Evolutionary conservation across 371 early-diverging fungal genomes (phyloP), one percentile per base, ranked within the genome.

Genomic region (Massospora cicadina): DNA sequence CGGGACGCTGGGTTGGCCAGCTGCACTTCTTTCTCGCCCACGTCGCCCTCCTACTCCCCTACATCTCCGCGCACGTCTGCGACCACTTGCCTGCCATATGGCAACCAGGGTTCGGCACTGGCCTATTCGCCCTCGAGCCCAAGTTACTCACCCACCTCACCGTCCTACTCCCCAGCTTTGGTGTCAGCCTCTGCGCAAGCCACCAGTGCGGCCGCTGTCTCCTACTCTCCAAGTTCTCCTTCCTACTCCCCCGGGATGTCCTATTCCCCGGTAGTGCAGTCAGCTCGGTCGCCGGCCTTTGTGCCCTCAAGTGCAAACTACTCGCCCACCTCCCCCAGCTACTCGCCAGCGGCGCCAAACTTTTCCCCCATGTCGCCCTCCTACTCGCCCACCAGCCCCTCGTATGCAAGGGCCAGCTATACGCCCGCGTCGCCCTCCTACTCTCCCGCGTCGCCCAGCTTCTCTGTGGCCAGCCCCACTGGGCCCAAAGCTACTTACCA

Each of bases 371-470:
- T 85, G 0, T 72, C 74, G 21, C 89, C 90, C 28, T 75, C 78
- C 66, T 43, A 10, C 5, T 43, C 43, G 43, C 17, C 43, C 5
- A 17, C 10, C 17, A 43, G 17, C 17, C 43, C 43, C 17, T 10
- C 10, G 17, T n/a, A n/a, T n/a, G n/a, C n/a, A 43, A n/a, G n/a
- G n/a, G 72, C 75, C 63, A 76, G 78, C 24, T 89, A 91, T 65
- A 75, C 78, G 0, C 92, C 93, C 3, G 87, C 91, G 26, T 74
- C 75, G 28, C 93, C 91, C 21, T 75, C 76, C 23, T 94, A 93
- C 72, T 78, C 79, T 2, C 90, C 93, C 1, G 86, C 87, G 0
- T 69, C 71, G 1, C 83, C 83, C 28, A 72, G 75, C 33, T 75
- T 72, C 63, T 72, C 72, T 27, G 71, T 71, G 1, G 65, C 71